Conservation (phyloP, 306 rosid genomes). For the Malus fusca region DNA sequence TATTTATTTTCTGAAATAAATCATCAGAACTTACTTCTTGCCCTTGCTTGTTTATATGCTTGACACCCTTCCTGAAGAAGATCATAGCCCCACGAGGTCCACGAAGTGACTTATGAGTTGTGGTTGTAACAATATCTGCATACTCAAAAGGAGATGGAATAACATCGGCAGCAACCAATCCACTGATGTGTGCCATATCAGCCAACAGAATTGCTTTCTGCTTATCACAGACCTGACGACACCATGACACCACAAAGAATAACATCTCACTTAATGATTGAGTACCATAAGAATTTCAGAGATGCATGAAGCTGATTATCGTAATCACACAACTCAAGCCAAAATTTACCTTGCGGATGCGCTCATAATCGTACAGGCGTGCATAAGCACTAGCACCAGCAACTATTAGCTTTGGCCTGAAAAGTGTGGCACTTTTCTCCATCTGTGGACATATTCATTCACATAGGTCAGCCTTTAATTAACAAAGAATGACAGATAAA, state of each 20-base stretch:
- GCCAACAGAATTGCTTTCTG: constrained; percentile 45
- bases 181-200: constrained; percentile 47
- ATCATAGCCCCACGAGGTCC: constrained; percentile 99
- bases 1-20: not conserved
- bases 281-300: not conserved
- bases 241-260: not conserved
- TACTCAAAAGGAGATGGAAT: constrained; percentile 45
- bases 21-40: constrained; percentile 61
- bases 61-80: constrained; percentile 83
- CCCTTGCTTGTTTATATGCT: constrained; percentile 83
- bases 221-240: constrained; percentile 36
- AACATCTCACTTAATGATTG: not conserved
- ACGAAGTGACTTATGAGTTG: constrained; percentile 92
- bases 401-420: constrained; percentile 41
- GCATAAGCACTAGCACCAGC: constrained; percentile 55
- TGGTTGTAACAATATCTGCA: constrained; percentile 75
- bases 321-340: not conserved
- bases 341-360: constrained; percentile 34
- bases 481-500: not conserved
- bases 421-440: constrained; percentile 39
- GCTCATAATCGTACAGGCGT: constrained; percentile 37
- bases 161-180: constrained; percentile 44
- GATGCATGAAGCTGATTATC: not conserved
- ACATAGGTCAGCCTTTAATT: not conserved
- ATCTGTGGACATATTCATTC: constrained; percentile 16